These are phyloP conservation scores for Aureobasidium melanogenum DNA, from an alignment of 2,329 filamentous ascomycete species.

Conservation along the genomic window DNA sequence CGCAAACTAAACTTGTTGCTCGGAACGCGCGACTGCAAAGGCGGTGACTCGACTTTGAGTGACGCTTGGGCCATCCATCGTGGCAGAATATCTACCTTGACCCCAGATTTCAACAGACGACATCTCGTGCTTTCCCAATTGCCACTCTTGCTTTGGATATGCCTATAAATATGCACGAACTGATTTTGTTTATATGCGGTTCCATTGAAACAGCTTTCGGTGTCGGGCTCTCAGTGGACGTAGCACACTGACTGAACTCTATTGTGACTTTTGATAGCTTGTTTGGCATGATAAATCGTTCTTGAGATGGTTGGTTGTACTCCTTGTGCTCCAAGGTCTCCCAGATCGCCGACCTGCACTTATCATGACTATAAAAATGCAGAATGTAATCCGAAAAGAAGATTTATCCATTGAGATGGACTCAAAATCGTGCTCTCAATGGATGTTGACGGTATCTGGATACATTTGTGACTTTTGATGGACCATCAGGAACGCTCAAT, in stretches of 20 bases:
- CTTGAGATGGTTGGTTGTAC: neutral
- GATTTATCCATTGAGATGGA: neutral
- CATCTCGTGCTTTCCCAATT: neutral
- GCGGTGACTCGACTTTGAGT: neutral
- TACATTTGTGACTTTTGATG: neutral
- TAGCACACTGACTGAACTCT: neutral
- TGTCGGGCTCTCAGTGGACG: neutral
- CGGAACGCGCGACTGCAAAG: neutral
- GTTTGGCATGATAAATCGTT: neutral
- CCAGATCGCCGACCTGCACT: neutral
- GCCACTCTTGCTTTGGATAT: neutral
- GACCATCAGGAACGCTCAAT: neutral
- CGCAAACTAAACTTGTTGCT: conserved; percentile 4
- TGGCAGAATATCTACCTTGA: neutral
- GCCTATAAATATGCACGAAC: neutral
- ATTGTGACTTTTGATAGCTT: neutral
- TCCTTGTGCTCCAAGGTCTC: neutral
- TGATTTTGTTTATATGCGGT: too few species aligned
- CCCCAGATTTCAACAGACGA: neutral
- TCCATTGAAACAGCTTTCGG: neutral
- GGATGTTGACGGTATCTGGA: neutral
- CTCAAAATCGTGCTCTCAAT: neutral
- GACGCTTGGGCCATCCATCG: neutral
- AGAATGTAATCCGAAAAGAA: neutral
- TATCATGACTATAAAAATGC: neutral